Conservation (phyloP, 2,329 filamentous ascomycete species). For the Trichoderma polysporum region DNA sequence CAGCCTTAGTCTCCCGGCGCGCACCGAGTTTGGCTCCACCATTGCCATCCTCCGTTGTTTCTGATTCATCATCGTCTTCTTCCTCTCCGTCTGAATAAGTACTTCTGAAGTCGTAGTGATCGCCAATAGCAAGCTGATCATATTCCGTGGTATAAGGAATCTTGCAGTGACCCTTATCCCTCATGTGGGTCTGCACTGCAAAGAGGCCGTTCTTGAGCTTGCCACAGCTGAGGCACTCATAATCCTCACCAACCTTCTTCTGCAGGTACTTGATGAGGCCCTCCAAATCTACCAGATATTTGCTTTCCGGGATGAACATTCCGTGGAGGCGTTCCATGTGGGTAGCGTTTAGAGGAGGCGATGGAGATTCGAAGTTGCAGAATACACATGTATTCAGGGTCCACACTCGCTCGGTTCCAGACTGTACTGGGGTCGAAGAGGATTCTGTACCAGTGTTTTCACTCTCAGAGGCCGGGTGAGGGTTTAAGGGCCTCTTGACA, state of each 20-base stretch:
- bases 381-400: slow-evolving; percentile 71
- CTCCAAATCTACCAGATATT: slow-evolving; percentile 78
- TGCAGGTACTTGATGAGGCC: slow-evolving; percentile 78
- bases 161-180: slow-evolving; percentile 94
- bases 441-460: slow-evolving; percentile 42
- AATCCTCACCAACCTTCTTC: slow-evolving; percentile 73
- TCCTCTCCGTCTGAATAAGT: slow-evolving; percentile 80
- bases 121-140: slow-evolving; percentile 90
- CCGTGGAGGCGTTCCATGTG: slow-evolving; percentile 94
- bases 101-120: slow-evolving; percentile 95
- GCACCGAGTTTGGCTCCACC: slow-evolving; percentile 68
- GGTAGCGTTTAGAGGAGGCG: slow-evolving; percentile 69
- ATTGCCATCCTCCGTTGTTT: slow-evolving; percentile 40
- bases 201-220: slow-evolving; percentile 75
- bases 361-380: slow-evolving; percentile 83
- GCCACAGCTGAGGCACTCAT: slow-evolving; percentile 86
- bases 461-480: slow-evolving; percentile 42
- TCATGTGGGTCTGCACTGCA: slow-evolving; percentile 94
- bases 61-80: slow-evolving; percentile 50
- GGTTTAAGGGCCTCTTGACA: slow-evolving; percentile 55
- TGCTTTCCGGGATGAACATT: slow-evolving; percentile 91
- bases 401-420: slow-evolving; percentile 38
- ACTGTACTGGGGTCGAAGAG: slow-evolving; percentile 42
- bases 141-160: slow-evolving; percentile 87
- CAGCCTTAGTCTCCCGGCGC: slow-evolving; percentile 53